phyloP scores from a whole-genome alignment of 306 rosid genomes.

The Castanopsis chinensis region DNA sequence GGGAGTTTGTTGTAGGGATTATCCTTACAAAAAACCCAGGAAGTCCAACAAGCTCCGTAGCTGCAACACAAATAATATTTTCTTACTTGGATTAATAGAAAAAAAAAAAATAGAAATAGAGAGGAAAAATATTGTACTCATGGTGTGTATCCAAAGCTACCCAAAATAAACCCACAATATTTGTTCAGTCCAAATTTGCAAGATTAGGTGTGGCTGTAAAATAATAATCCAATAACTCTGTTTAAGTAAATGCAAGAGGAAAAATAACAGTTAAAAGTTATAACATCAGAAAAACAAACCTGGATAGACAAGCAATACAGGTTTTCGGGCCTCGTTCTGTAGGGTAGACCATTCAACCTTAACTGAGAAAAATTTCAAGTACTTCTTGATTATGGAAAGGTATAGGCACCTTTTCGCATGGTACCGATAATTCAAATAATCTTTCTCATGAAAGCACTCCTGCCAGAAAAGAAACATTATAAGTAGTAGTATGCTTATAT shows the following conservation, averaged over 20 bases:
- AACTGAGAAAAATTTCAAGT: constrained; percentile 54
- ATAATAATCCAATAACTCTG: neutral
- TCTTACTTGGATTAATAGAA: too few relatives aligned
- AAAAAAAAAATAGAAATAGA: too few relatives aligned
- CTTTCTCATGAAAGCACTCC: constrained; percentile 94
- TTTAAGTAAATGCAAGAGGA: neutral
- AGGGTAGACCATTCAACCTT: constrained; percentile 85
- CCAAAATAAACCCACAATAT: too few relatives aligned
- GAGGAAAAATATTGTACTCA: too few relatives aligned
- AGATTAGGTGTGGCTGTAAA: neutral
- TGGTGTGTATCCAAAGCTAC: too few relatives aligned
- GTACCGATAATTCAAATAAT: constrained; percentile 84
- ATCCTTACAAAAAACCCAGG: constrained; percentile 58
- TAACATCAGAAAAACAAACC: constrained; percentile 41
- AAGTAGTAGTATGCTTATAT: neutral
- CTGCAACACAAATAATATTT: constrained; percentile 35
- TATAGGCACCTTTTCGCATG: constrained; percentile 84
- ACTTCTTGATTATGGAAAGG: constrained; percentile 69
- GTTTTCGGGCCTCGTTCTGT: constrained; percentile 86
- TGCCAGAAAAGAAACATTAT: constrained; percentile 27
- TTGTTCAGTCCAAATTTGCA: constrained; percentile 14
- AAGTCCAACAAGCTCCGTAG: constrained; percentile 39
- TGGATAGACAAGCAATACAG: constrained; percentile 64
- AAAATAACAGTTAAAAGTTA: neutral
- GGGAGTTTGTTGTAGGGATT: constrained; percentile 58